Evolutionary conservation across 1,139 yeast species (phyloP), one percentile per base, ranked within the genome.

Genomic region (Candida neerlandica): DNA sequence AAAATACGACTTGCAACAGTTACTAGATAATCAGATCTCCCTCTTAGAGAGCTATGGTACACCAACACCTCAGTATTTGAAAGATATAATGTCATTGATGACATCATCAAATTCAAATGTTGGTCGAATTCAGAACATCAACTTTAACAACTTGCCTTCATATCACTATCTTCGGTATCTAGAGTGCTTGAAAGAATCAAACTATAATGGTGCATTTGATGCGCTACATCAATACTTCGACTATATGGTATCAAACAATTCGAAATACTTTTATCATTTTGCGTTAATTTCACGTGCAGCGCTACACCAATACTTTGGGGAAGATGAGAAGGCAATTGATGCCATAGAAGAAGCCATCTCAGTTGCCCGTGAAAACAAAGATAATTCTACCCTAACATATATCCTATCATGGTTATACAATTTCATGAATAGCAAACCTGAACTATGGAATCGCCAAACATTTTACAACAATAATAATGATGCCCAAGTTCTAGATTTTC

Each of bases 341-440:
- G 87, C 96, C 0, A 87, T 91, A 4, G 90, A 87, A 56, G 97
- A 91, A 62, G 95, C 97, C 0, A 86, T 91, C 2, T 77, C 89
- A 3, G 92, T 91, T 1, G 97, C 97, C 0, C 73, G 97, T 57
- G 97, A 91, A 60, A 86, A 88, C 58, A 85, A 84, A 55, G 97
- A 91, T 63, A 77, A 81, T 52, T 71, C 78, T 11, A 89, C 96
- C 16, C 71, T 91, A 38, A 86, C 90, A 14, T 85, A 84, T 56
- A 79, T 91, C n/a, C 70, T 90, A 43, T 80, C 92, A 7, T 89
- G 96, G 96, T 71, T 90, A 1, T 84, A 84, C 60, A 81, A 85
- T 54, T 88, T 88, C 55, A 75, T 89, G 61, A 82, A 82, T 52
- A 80, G 81, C 53, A 79, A 85, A 55, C 96, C 96, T 0, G 75